phyloP scores from a whole-genome alignment of 495 filamentous ascomycete genomes.

The Aspergillus taichungensis region DNA sequence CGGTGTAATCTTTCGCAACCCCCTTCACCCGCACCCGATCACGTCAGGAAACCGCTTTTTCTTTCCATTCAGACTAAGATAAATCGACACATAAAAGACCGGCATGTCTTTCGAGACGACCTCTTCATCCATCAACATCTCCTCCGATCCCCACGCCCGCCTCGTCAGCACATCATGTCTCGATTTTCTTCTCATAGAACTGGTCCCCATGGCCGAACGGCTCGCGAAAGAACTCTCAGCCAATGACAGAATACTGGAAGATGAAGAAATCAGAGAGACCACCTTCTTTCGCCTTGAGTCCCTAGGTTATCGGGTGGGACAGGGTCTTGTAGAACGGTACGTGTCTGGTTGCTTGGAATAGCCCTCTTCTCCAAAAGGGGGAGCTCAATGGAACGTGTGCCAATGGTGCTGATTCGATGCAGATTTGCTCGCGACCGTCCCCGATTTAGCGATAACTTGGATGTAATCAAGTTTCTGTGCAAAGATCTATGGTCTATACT shows the following conservation, averaged over 20 bases:
- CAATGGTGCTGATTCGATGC: background rate
- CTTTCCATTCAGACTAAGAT: too few relatives aligned
- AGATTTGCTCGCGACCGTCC: slow-evolving; percentile 86
- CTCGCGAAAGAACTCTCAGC: slow-evolving; percentile 39
- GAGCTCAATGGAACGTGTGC: background rate
- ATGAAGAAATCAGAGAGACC: slow-evolving; percentile 71
- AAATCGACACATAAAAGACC: background rate
- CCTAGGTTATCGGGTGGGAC: slow-evolving; percentile 84
- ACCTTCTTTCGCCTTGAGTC: slow-evolving; percentile 78
- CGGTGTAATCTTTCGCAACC: too few relatives aligned
- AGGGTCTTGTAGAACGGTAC: slow-evolving; percentile 87
- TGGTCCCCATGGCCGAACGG: slow-evolving; percentile 89
- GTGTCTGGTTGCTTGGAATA: slow-evolving; percentile 5
- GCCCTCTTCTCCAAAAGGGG: background rate
- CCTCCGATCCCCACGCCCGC: slow-evolving; percentile 63
- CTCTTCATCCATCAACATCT: slow-evolving; percentile 56
- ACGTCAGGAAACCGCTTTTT: too few relatives aligned
- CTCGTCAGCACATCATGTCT: slow-evolving; percentile 75
- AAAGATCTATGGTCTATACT: slow-evolving; percentile 94
- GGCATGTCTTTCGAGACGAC: slow-evolving; percentile 69
- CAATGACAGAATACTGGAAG: slow-evolving; percentile 43
- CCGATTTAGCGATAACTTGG: slow-evolving; percentile 76
- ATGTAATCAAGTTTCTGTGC: slow-evolving; percentile 95
- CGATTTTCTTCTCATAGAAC: slow-evolving; percentile 90
- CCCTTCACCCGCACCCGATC: too few relatives aligned